Evolutionary conservation across 164 flowering plant species (phyloP).

Genomic region (Sextonia rubra): DNA sequence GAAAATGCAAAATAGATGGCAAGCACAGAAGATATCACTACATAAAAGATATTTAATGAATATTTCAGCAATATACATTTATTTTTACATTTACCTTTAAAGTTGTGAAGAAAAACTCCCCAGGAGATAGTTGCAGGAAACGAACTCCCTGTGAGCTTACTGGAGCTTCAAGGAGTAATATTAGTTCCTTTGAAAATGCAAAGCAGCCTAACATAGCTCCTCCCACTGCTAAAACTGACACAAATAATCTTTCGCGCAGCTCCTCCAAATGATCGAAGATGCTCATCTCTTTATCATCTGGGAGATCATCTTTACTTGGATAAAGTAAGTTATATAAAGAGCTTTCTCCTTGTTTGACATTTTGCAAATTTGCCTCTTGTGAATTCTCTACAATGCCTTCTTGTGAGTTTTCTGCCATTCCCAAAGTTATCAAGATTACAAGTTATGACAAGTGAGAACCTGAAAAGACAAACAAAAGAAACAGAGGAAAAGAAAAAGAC

Average conservation of each 20-base stretch:
- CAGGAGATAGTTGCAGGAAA: constrained; percentile 90
- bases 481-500: too few relatives aligned
- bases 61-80: not conserved
- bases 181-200: constrained; percentile 80
- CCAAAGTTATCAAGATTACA: constrained; percentile 15
- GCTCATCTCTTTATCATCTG: constrained; percentile 94
- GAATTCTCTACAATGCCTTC: constrained; percentile 27
- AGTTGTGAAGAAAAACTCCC: constrained; percentile 97
- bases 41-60: not conserved
- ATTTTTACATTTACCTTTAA: constrained; percentile 52
- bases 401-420: constrained; percentile 23
- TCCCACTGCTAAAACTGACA: constrained; percentile 92
- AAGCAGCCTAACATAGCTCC: constrained; percentile 87
- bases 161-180: constrained; percentile 80
- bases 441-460: too few relatives aligned
- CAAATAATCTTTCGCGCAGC: constrained; percentile 76
- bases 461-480: too few relatives aligned
- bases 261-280: constrained; percentile 94
- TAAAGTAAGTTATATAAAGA: constrained; percentile 69
- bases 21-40: not conserved
- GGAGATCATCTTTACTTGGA: constrained; percentile 86
- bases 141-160: constrained; percentile 76
- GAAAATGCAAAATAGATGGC: not conserved
- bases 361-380: constrained; percentile 26
- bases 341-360: constrained; percentile 30